Evolutionary conservation across 768 basidiomycete genomes (phyloP).

Genomic region (Pseudohyphozyma bogoriensis): DNA sequence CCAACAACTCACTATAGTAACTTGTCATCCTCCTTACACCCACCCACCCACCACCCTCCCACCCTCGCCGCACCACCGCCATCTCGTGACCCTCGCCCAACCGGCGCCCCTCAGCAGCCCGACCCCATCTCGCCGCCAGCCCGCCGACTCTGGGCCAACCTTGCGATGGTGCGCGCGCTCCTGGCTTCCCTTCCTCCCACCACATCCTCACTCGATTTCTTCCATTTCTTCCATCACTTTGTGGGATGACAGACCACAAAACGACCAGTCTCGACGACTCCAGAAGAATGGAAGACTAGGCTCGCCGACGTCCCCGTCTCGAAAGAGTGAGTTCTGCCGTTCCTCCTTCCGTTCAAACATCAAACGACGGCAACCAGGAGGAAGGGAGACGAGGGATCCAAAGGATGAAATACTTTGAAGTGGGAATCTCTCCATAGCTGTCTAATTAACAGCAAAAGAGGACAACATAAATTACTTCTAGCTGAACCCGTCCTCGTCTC

Average conservation of each 20-base stretch:
- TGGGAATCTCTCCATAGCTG: constrained; percentile 98
- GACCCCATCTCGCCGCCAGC: no score
- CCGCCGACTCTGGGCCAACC: no score
- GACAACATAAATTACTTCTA: constrained; percentile 80
- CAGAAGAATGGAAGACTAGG: constrained; percentile 76
- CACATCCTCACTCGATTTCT: not conserved
- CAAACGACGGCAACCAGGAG: constrained; percentile 3
- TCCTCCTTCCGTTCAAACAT: constrained; percentile 15
- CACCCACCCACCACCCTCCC: no score
- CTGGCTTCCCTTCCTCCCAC: not conserved
- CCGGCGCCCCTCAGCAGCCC: no score
- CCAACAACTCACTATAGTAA: no score
- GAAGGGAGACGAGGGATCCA: not conserved
- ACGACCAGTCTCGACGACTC: constrained; percentile 44
- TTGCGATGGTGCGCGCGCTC: constrained; percentile 6
- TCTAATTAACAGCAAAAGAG: constrained; percentile 55
- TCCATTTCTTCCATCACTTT: not conserved
- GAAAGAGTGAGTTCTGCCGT: constrained; percentile 60
- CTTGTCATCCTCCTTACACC: no score
- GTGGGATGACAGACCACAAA: constrained; percentile 10
- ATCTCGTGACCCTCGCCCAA: no score
- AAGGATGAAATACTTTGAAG: constrained; percentile 55
- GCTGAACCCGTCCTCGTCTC: constrained; percentile 34
- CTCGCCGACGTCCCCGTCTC: constrained; percentile 71
- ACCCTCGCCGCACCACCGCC: no score